Evolutionary conservation across 306 rosid genomes (phyloP), one percentile per base, ranked within the genome.

Genomic region (Lathyrus sativus): DNA sequence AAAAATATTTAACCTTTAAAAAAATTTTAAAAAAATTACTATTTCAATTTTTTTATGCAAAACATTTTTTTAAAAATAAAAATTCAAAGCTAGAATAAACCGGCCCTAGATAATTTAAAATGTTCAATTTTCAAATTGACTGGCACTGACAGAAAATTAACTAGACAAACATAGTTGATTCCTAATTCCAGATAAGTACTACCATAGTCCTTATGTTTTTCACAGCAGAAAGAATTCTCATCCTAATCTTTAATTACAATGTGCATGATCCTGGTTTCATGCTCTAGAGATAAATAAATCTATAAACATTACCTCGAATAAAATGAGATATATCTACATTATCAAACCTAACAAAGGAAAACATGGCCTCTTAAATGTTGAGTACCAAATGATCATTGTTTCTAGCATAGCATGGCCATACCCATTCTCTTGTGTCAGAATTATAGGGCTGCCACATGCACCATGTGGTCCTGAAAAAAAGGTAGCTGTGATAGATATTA

Each of bases 391-490:
- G 74, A 63, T 50, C 60, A 72, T 59, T 67, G 75, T 19, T 61
- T 67, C 11, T 44, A 50, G 28, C 51, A 49, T 31, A 57, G 73
- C 60, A 14, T 78, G 82, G 74, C 62, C 70, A 60, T 63, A 11
- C 74, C n/a, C 56, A 59, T 59, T 60, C 59, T 61, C 17, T 42
- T 38, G 71, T 78, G 82, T 72, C 71, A 78, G 75, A 51, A 62
- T 53, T 51, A 44, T 22, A 73, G 17, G 42, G 12, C 9, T 35
- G 39, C 68, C 82, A 81, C 80, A 81, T 77, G 85, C 51, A 44
- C 68, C 75, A 69, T 74, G 82, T 77, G 75, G 69, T 77, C 73
- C 82, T 70, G 38, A 4, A 11, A 4, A 11, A 48, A 49, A 41
- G 48, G 48, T 51, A 3, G n/a, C 35, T 58, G 39, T 29, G 59